A percentile compares a stretch with the other conserved stretches of the same genome.
Evolutionary conservation across 441 rosid species (phyloP).

Genomic region (Populus hybrid): DNA sequence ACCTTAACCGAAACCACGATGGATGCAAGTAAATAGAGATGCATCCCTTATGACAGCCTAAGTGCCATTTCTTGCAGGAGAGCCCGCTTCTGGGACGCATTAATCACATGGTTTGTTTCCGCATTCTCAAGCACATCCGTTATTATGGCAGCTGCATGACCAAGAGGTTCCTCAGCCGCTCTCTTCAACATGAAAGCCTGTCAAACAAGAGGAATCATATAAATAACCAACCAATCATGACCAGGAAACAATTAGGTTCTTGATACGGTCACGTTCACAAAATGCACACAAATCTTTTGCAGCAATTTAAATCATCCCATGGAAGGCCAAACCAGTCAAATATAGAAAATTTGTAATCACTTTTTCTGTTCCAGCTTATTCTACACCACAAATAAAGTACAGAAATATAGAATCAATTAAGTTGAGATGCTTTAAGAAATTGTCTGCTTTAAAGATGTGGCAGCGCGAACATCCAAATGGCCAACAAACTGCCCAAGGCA

Average conservation of each 20-base stretch:
- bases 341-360: not conserved
- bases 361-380: not conserved
- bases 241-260: not conserved
- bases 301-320: not conserved
- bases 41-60: constrained; percentile 51
- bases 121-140: constrained; percentile 90
- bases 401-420: not conserved
- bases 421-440: not conserved
- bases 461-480: not conserved
- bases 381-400: not conserved
- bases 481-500: not conserved
- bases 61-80: constrained; percentile 95
- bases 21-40: not conserved
- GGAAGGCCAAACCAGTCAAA: not conserved
- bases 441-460: not conserved
- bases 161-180: constrained; percentile 89
- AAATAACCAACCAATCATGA: not conserved
- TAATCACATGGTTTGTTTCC: constrained; percentile 73
- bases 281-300: not conserved
- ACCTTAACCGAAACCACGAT: constrained; percentile 4
- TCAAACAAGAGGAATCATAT: constrained; percentile 1
- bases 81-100: constrained; percentile 81
- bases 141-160: constrained; percentile 93
- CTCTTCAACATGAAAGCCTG: constrained; percentile 95
- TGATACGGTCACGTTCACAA: not conserved